Base-by-base conservation (phyloP, 1,284 basidiomycete genomes). In the Naganishia albida region DNA sequence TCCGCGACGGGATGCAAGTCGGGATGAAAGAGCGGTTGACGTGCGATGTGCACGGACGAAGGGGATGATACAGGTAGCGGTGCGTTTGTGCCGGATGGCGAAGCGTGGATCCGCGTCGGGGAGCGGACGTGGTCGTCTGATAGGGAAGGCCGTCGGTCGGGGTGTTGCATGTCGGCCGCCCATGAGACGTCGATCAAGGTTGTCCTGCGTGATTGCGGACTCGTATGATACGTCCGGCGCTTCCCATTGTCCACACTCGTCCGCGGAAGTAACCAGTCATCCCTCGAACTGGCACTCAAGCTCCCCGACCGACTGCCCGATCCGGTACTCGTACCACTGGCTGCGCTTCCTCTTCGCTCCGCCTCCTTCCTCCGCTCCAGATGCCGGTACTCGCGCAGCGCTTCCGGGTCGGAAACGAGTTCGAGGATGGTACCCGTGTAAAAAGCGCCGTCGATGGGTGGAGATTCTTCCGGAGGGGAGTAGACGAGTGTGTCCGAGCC, bases 371-470 rank as follows among this genome's bases (percentile, higher is more conserved):
- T 40, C 46, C 57, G 10, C 46, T 60, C 57, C 30, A 60, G 18
- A 13, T 60, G 46, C 3, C 57, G 28, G 23, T 60, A 60, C 46
- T 60, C 57, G 3, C 57, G 57, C 20, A 60, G 49, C 38, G 49
- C 57, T 25, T 50, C 26, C 34, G 57, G 57, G 25, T 60, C 57
- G 7, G 26, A 50, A 3, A 60, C 57, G 34, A 60, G 57, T 25
- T 60, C 46, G 6, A 60, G 57, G n/a, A 60, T 60, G 10, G 57
- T 60, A 12, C 57, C 57, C 40, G 46, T 18, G 44, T 60, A 60
- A 1, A 23, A 15, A 1, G 38, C 1, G 13, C 7, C 38, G 15
- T 60, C 23, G 30, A 60, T 20, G 18, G 46, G 57, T 3, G 48
- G 57, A 1, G 46, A 60, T 12, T 50, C 46, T 4, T 39, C 12